A percentile compares a stretch with the other conserved stretches of the same genome.
These are phyloP conservation scores for Ophiocordyceps camponoti-saundersi DNA, from an alignment of 2,329 filamentous ascomycete species.

Conservation along the genomic window DNA sequence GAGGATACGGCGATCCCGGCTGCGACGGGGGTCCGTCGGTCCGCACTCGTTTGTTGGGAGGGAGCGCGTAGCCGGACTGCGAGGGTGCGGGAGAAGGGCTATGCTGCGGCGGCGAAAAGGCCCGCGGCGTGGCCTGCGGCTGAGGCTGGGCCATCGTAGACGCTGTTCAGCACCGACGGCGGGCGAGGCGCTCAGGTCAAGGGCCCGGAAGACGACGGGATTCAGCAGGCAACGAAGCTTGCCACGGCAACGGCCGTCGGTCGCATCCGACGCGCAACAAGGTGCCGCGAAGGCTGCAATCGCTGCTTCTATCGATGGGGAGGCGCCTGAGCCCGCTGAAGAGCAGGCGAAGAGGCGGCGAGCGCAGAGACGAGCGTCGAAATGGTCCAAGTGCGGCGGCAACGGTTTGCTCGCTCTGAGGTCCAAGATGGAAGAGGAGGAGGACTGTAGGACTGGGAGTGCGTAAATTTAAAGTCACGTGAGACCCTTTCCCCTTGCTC, in stretches of 20 bases:
- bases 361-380: slow-evolving; percentile 8
- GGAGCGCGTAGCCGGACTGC: slow-evolving; percentile 36
- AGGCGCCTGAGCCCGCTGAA: background rate
- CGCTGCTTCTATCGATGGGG: background rate
- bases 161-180: too few species aligned
- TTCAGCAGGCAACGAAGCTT: slow-evolving; percentile 32
- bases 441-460: slow-evolving; percentile 11
- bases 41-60: slow-evolving; percentile 48
- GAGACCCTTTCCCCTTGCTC: slow-evolving; percentile 5
- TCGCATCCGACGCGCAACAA: slow-evolving; percentile 26
- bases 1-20: slow-evolving; percentile 43
- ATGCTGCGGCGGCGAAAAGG: slow-evolving; percentile 46
- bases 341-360: slow-evolving; percentile 2
- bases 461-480: slow-evolving; percentile 28
- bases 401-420: slow-evolving; percentile 7
- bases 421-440: slow-evolving; percentile 12
- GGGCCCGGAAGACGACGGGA: background rate
- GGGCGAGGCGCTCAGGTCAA: slow-evolving; percentile 2
- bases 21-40: slow-evolving; percentile 50
- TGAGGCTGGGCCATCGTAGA: slow-evolving; percentile 43
- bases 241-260: slow-evolving; percentile 24
- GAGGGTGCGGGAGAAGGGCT: slow-evolving; percentile 43
- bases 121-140: slow-evolving; percentile 28
- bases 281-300: slow-evolving; percentile 1
- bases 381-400: slow-evolving; percentile 9